These are phyloP conservation scores for Gentiana macrophylla DNA, from an alignment of 257 asterid species.

Conservation along the genomic window DNA sequence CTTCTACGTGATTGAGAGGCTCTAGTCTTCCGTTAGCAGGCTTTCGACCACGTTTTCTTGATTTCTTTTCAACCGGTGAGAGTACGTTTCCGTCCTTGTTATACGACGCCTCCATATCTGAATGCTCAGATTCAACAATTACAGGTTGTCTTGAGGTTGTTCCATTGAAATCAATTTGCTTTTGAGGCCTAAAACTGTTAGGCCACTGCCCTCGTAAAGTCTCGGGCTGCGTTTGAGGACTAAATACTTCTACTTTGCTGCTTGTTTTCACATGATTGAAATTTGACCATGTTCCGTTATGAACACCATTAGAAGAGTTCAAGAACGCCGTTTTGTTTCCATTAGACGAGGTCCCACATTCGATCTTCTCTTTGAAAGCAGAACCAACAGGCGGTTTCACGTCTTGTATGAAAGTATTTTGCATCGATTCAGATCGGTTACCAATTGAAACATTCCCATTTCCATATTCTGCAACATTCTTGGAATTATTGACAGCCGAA, in stretches of 20 bases:
- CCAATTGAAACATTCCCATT: too few species aligned
- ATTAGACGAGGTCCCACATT: slow-evolving; percentile 15
- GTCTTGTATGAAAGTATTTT: too few species aligned
- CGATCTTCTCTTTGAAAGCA: too few species aligned
- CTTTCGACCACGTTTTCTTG: slow-evolving; percentile 81
- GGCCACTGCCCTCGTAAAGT: slow-evolving; percentile 12
- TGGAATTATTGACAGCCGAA: slow-evolving; percentile 26
- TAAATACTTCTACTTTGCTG: slow-evolving; percentile 26
- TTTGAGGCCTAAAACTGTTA: slow-evolving; percentile 27
- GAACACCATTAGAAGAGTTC: slow-evolving; percentile 39
- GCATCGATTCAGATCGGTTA: too few species aligned
- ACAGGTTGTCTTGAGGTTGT: slow-evolving; percentile 41
- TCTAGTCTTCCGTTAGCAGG: slow-evolving; percentile 88
- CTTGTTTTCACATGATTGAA: slow-evolving; percentile 26
- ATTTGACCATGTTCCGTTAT: slow-evolving; percentile 29
- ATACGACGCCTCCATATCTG: slow-evolving; percentile 52
- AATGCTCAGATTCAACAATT: slow-evolving; percentile 57
- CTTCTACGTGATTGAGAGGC: slow-evolving; percentile 82
- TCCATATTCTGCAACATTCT: slow-evolving; percentile 23
- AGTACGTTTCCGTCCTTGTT: slow-evolving; percentile 38
- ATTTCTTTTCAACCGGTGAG: slow-evolving; percentile 38
- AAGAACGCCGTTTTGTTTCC: slow-evolving; percentile 14
- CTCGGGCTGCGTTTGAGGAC: slow-evolving; percentile 29
- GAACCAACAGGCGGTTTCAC: too few species aligned
- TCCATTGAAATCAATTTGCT: slow-evolving; percentile 62